Base-by-base conservation (phyloP, 768 basidiomycete genomes). In the Tephrocybe sp. region DNA sequence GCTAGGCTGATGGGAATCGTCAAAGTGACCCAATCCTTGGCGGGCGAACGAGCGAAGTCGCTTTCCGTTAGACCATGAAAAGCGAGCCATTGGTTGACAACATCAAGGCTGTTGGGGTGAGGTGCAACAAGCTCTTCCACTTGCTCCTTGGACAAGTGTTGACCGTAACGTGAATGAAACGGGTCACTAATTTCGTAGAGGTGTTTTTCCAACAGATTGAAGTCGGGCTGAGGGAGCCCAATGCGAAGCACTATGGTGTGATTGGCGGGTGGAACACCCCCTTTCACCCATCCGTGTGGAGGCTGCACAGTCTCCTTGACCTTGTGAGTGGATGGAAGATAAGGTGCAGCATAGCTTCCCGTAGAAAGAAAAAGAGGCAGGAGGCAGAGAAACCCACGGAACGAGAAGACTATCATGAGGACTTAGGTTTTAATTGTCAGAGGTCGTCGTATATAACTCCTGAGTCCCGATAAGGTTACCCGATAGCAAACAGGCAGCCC, bases 21-120 rank as follows among this genome's bases (percentile, higher is more conserved):
- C 37, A 86, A 63, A 9, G 71, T 79, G 10, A 87, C 67, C 86
- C 85, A 90, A 53, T 88, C 87, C 38, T 76, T 73, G 0, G 84
- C 84, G 2, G 83, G 74, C 8, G 86, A 85, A 10, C 79, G 78
- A 25, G 63, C 54, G 17, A 80, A 55, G 48, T 75, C 70, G 36
- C 73, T 62, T 38, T 77, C 76, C 15, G 58, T 53, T 20, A 88
- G 62, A 21, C 81, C 84, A 50, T 84, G 74, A 2, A 71, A 71
- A 0, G 67, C 65, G 14, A 89, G 70, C 86, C 88, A 89, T 51
- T 74, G 73, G 32, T 79, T 73, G 40, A 88, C 84, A 4, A 69
- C 59, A 25, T 71, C 62, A 11, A 85, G 47, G 42, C 78, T 82
- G 46, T 75, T 71, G 0, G 69, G 68, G 55, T 75, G 73, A 2